Evolutionary conservation across 2,329 filamentous ascomycete genomes (phyloP), one percentile per base, ranked within the genome.

Genomic region (Kalmusia sp.): DNA sequence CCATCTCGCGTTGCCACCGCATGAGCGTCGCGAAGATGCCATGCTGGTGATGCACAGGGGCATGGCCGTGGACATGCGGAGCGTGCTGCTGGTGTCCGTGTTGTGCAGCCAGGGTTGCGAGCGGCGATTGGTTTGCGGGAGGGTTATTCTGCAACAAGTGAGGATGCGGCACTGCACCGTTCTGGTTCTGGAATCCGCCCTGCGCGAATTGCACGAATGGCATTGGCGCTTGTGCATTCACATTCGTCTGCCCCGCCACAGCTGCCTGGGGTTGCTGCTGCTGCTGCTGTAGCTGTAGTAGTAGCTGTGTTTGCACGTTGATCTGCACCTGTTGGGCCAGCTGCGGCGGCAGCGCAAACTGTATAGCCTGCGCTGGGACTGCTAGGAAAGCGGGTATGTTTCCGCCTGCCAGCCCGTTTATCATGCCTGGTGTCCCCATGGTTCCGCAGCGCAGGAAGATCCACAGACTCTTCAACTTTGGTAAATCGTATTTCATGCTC

Each of bases 1-100:
- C 69, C 35, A 69, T 64, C 52, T 74, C 71, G 53, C 71, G 70
- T 56, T 70, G 66, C 63, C 69, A 73, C 46, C 70, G 69, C 35
- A 72, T 61, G 56, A 74, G 72, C 17, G 61, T 62, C 12, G 64
- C 59, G 52, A 67, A 64, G 38, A 71, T 62, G 15, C 54, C 45
- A 30, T 53, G 49, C 14, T 52, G 27, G 50, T 50, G 47, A 52
- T 53, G 46, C 12, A 45, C 45, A 15, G 49, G 52, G 1, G 46
- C 40, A 19, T 60, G 44, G 8, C 17, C 22, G 37, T 35, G 48
- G 22, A 40, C 34, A 5, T 54, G 40, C 27, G 54, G 56, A 39
- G 45, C n/a, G 15, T 44, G 43, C 12, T 28, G 47, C 11, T 25
- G 39, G 15, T 45, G 40, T 15, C 17, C 37, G 14, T 35, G 49